Conservation (phyloP, 176 grass and related monocot species). For the Pontederia paniculata region DNA sequence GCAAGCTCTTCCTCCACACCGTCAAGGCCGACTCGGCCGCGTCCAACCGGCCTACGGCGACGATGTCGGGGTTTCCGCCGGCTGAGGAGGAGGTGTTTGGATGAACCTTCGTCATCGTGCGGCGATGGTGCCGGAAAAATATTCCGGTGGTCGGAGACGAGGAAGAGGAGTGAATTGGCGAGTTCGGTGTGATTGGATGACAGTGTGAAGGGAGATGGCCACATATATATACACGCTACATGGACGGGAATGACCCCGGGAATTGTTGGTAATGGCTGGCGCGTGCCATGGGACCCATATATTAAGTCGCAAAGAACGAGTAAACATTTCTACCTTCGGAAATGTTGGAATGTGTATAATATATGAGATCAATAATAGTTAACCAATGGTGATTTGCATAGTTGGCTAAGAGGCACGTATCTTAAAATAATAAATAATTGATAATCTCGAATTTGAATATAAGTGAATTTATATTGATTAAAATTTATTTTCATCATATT, state of each 20-base stretch:
- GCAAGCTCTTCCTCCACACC: conserved; percentile 81
- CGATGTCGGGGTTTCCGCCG: neutral
- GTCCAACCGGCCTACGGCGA: neutral
- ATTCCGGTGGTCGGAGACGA: neutral
- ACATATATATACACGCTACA: conserved; percentile 7
- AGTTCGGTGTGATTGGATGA: neutral
- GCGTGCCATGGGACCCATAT: no score
- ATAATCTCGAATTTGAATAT: no score
- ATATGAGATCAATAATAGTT: no score
- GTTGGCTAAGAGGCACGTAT: no score
- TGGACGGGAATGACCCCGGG: conserved; percentile 24
- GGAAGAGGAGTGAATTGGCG: neutral
- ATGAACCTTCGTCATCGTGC: conserved; percentile 48
- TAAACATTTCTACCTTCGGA: no score
- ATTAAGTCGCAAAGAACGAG: no score
- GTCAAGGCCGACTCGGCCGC: conserved; percentile 26
- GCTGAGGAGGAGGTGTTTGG: conserved; percentile 28
- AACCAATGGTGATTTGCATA: no score
- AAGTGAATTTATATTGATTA: no score
- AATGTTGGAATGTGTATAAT: no score
- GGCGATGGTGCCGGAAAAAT: neutral
- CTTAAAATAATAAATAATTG: no score
- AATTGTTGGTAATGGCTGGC: no score
- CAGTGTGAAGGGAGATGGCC: neutral
- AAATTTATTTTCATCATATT: no score